Percentiles rank a stretch among this genome's conserved stretches.
Conservation (phyloP, 176 grass and related monocot genomes). For the Guadua angustifolia region DNA sequence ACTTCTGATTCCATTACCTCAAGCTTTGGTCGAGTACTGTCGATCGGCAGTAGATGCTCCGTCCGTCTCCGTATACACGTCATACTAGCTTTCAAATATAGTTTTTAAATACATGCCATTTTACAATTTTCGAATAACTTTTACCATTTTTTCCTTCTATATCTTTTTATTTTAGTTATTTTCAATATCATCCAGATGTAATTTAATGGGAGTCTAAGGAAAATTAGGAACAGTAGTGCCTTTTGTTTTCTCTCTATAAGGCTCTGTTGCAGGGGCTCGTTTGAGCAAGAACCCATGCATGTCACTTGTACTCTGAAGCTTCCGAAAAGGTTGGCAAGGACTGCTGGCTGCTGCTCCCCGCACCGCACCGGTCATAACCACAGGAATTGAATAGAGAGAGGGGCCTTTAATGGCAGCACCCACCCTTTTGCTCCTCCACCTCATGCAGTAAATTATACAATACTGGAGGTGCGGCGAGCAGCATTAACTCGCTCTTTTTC, state of each 20-base stretch:
- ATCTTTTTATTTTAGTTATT: too few species aligned
- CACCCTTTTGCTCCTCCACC: constrained; percentile 15
- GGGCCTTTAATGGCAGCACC: constrained; percentile 32
- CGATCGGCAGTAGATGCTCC: not conserved
- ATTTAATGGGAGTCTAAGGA: too few species aligned
- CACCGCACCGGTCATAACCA: not conserved
- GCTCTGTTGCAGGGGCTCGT: not conserved
- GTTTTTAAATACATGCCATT: too few species aligned
- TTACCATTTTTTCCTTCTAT: too few species aligned
- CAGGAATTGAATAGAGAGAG: constrained; percentile 36
- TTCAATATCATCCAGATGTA: too few species aligned
- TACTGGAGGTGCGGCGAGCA: not conserved
- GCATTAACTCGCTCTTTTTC: constrained; percentile 28
- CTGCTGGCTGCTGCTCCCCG: constrained; percentile 14
- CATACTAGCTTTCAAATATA: too few species aligned
- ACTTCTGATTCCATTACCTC: not conserved
- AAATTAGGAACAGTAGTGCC: not conserved
- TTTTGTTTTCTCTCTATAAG: not conserved
- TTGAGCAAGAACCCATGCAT: not conserved
- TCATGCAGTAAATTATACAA: not conserved
- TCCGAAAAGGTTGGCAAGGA: constrained; percentile 8
- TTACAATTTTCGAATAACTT: too few species aligned
- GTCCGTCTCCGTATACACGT: too few species aligned
- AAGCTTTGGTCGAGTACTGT: not conserved
- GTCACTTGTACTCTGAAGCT: constrained; percentile 20